Evolutionary conservation across 176 grass and related monocot species (phyloP).

Genomic region (Musa schizocarpa): DNA sequence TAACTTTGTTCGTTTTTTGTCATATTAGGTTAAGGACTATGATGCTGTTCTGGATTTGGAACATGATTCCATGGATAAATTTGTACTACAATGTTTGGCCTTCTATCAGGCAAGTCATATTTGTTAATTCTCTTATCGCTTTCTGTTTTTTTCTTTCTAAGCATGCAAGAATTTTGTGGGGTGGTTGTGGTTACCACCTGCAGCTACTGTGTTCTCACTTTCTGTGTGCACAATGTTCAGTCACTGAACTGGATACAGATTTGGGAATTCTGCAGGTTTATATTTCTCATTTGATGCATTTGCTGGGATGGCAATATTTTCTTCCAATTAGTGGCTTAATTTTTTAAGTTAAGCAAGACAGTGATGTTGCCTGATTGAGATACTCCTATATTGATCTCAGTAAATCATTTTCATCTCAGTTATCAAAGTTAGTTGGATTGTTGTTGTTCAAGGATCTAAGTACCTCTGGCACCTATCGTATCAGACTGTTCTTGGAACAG

Average conservation of each 20-base stretch:
- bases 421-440: no score
- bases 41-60: constrained; percentile 90
- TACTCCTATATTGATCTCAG: neutral
- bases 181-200: neutral
- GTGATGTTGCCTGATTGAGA: neutral
- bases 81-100: constrained; percentile 91
- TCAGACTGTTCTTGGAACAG: no score
- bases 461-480: no score
- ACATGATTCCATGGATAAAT: constrained; percentile 98
- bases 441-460: no score
- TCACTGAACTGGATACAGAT: no score
- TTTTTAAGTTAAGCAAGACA: no score
- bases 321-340: no score
- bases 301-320: no score
- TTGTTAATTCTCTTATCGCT: neutral
- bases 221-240: neutral
- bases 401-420: neutral
- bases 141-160: no score
- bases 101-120: constrained; percentile 74
- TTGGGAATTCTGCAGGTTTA: no score
- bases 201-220: neutral
- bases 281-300: no score
- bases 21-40: constrained; percentile 79
- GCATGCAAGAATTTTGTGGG: no score
- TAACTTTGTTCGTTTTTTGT: constrained; percentile 3